A percentile compares a stretch with the other conserved stretches of the same genome.
These are phyloP conservation scores for Diplocarpon rosae DNA, from an alignment of 2,329 filamentous ascomycete genomes.

Conservation along the genomic window DNA sequence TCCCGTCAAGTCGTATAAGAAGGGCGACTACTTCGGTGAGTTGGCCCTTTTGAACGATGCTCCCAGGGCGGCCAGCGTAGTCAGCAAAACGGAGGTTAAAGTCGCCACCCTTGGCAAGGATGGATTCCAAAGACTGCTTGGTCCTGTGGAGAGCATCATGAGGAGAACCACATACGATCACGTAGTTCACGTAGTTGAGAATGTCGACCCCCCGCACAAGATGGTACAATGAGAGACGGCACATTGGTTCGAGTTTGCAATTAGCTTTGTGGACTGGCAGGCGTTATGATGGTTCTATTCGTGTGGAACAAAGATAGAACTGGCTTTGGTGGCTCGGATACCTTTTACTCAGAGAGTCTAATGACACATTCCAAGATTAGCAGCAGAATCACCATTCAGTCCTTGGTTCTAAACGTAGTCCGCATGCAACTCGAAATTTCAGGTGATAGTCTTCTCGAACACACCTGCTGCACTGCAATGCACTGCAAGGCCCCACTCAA, in stretches of 20 bases:
- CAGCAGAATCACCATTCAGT: background rate
- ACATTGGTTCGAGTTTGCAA: constrained; percentile 10
- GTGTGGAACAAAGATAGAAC: constrained; percentile 20
- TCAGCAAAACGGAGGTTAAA: constrained; percentile 79
- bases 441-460: too few relatives aligned
- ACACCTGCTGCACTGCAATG: too few relatives aligned
- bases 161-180: constrained; percentile 54
- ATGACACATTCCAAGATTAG: constrained; percentile 14
- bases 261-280: constrained; percentile 12
- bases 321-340: constrained; percentile 21
- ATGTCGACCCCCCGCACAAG: constrained; percentile 53
- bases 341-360: constrained; percentile 22
- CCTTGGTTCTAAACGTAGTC: background rate
- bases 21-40: constrained; percentile 96
- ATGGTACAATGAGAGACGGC: constrained; percentile 17
- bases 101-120: constrained; percentile 86
- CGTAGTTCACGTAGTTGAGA: constrained; percentile 51
- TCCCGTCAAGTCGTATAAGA: constrained; percentile 69
- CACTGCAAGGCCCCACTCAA: background rate
- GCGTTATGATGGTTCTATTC: constrained; percentile 26
- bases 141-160: constrained; percentile 91
- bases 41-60: constrained; percentile 87
- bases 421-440: too few relatives aligned
- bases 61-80: constrained; percentile 79
- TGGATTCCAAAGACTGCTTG: constrained; percentile 86